Conservation (phyloP, 1,139 yeast species). For the Geotrichum restrictum region DNA sequence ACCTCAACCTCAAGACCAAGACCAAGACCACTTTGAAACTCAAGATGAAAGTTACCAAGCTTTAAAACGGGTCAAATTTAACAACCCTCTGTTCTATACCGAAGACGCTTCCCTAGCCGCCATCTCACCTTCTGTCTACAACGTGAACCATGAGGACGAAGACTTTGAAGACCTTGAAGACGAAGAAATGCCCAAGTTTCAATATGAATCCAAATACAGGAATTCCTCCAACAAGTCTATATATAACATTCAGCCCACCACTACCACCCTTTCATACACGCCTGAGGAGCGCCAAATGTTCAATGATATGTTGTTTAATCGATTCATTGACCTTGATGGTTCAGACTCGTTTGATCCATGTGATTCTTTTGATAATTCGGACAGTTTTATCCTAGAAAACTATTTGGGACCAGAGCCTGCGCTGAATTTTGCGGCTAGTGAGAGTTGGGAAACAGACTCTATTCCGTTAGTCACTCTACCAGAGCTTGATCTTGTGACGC, state of each 20-base stretch:
- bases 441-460: neutral
- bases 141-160: neutral
- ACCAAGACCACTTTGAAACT: neutral
- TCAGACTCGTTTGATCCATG: too few relatives aligned
- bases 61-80: neutral
- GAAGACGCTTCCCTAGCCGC: neutral
- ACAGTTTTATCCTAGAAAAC: neutral
- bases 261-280: neutral
- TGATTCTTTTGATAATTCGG: too few relatives aligned
- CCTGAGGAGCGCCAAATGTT: neutral
- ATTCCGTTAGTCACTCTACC: neutral
- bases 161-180: neutral
- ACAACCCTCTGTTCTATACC: neutral
- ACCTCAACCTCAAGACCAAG: too few relatives aligned
- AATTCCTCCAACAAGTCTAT: too few relatives aligned
- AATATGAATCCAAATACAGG: neutral
- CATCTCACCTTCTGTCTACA: neutral
- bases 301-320: neutral
- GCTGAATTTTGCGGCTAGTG: neutral
- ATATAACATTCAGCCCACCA: too few relatives aligned
- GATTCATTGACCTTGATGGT: neutral
- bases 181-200: constrained; percentile 1
- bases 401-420: too few relatives aligned
- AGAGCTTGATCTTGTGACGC: neutral
- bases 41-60: neutral